Percentiles rank a stretch among this genome's conserved stretches.
Conservation (phyloP, 352 stramenopile genomes). For the Phytophthora hibernalis region DNA sequence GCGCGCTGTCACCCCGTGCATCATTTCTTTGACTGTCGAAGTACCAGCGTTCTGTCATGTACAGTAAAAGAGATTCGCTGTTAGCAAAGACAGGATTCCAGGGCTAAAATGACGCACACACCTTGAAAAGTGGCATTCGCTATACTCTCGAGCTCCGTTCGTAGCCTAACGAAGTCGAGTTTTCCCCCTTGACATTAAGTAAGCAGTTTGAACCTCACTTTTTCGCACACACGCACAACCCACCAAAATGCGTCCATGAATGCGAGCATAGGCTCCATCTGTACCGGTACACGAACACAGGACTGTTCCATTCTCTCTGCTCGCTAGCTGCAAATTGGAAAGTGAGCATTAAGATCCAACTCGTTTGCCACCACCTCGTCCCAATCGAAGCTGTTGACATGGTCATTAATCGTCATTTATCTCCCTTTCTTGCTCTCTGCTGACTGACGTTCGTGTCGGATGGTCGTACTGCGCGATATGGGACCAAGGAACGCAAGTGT, state of each 20-base stretch:
- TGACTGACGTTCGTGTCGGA: slow-evolving; percentile 20
- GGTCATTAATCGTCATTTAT: slow-evolving; percentile 11
- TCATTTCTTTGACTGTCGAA: slow-evolving; percentile 64
- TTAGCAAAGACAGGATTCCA: neutral
- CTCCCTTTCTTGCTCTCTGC: slow-evolving; percentile 25
- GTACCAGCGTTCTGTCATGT: slow-evolving; percentile 74
- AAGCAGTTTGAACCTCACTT: neutral
- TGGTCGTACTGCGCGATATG: slow-evolving; percentile 25
- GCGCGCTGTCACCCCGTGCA: slow-evolving; percentile 31
- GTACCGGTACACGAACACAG: slow-evolving; percentile 6
- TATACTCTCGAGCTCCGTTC: slow-evolving; percentile 54
- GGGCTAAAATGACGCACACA: slow-evolving; percentile 11
- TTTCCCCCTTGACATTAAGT: slow-evolving; percentile 31
- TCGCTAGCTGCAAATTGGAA: neutral
- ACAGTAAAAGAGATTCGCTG: neutral
- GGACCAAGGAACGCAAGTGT: slow-evolving; percentile 31
- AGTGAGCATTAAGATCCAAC: neutral
- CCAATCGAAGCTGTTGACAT: neutral
- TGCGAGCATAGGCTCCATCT: slow-evolving; percentile 31
- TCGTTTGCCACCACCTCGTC: neutral
- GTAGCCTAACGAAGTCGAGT: slow-evolving; percentile 61
- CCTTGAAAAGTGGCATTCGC: slow-evolving; percentile 46
- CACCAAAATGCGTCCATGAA: slow-evolving; percentile 17
- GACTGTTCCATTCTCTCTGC: neutral
- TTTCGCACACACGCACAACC: neutral